Conservation (phyloP, 1,139 yeast genomes). For the Geotrichum bryndzae region DNA sequence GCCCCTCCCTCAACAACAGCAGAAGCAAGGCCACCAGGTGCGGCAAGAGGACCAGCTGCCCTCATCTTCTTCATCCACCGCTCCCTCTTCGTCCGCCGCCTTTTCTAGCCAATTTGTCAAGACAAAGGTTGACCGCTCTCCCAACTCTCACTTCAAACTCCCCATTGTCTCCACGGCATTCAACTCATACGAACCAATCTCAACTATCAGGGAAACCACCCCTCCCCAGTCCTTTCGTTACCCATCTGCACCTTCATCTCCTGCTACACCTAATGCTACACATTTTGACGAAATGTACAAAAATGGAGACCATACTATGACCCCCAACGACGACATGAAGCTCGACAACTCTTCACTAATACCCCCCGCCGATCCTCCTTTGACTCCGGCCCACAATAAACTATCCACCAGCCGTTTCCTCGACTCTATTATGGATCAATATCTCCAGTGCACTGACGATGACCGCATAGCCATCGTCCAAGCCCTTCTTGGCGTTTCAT, state of each 20-base stretch:
- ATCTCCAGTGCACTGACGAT: constrained; percentile 15
- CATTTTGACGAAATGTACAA: constrained; percentile 14
- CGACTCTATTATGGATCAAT: constrained; percentile 11
- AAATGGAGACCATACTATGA: constrained; percentile 7
- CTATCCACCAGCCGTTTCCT: constrained; percentile 6
- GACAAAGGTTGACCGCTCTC: not conserved
- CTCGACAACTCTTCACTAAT: not conserved
- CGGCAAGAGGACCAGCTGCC: not conserved
- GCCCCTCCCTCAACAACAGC: not conserved
- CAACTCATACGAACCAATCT: constrained; percentile 8
- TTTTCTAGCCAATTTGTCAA: constrained; percentile 5
- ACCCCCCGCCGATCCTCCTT: not conserved
- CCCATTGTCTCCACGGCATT: constrained; percentile 3
- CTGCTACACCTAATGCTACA: constrained; percentile 17
- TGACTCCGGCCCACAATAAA: constrained; percentile 6
- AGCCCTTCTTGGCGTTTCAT: constrained; percentile 11
- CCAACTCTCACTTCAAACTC: constrained; percentile 1
- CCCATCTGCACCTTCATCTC: constrained; percentile 16
- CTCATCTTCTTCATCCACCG: not conserved
- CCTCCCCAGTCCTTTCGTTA: constrained; percentile 17
- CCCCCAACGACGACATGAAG: constrained; percentile 6
- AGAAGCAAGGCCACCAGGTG: not conserved
- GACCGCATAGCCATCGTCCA: constrained; percentile 13
- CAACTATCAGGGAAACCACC: constrained; percentile 16
- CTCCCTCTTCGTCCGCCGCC: not conserved